A percentile compares a stretch with the other conserved stretches of the same genome.
Evolutionary conservation across 345 rosid genomes (phyloP).

Genomic region (Melastoma malabathricum): DNA sequence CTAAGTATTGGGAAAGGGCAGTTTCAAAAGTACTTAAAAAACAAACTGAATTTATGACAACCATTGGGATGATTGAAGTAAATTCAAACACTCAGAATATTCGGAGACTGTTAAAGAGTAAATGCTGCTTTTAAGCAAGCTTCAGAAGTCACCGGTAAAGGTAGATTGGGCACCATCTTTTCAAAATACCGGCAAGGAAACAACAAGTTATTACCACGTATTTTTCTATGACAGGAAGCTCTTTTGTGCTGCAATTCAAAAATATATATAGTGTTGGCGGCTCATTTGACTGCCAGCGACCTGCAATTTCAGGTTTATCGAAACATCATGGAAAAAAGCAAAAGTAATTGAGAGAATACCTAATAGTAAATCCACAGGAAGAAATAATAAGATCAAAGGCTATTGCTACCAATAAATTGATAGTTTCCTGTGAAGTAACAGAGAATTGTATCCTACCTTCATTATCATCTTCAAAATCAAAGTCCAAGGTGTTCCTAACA

Average conservation of each 20-base stretch:
- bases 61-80: no score
- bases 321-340: neutral
- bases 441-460: slow-evolving; percentile 46
- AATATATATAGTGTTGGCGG: slow-evolving; percentile 77
- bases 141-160: no score
- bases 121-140: no score
- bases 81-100: no score
- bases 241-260: slow-evolving; percentile 84
- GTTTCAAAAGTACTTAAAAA: no score
- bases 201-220: slow-evolving; percentile 57
- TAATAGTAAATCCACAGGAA: neutral
- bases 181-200: neutral
- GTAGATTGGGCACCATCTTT: no score
- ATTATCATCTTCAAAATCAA: slow-evolving; percentile 84
- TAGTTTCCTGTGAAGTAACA: neutral
- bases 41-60: no score
- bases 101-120: no score
- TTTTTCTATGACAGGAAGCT: slow-evolving; percentile 72
- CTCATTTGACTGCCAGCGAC: slow-evolving; percentile 60
- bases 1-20: no score
- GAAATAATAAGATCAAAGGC: neutral
- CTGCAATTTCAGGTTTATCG: slow-evolving; percentile 23
- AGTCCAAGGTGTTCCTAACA: slow-evolving; percentile 73
- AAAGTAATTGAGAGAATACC: no score
- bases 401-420: no score